phyloP scores from a whole-genome alignment of 345 rosid species.

The Microthlaspi erraticum region DNA sequence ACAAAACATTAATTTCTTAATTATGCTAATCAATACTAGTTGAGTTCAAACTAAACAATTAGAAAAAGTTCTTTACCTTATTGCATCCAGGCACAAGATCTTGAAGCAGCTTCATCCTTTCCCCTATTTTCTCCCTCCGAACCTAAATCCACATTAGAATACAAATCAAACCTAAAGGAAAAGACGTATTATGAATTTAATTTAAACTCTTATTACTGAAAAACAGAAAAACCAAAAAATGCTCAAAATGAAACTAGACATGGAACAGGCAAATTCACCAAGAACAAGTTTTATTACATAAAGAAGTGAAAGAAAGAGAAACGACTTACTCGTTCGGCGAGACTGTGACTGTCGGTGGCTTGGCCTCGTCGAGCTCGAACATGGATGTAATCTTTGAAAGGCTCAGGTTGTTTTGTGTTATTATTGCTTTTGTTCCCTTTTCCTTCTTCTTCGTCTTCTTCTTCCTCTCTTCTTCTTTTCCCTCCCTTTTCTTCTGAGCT shows the following conservation, averaged over 20 bases:
- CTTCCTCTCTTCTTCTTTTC: conserved; percentile 36
- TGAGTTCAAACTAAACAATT: background rate
- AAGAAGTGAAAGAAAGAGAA: background rate
- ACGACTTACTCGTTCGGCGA: conserved; percentile 83
- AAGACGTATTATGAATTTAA: background rate
- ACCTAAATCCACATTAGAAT: conserved; percentile 46
- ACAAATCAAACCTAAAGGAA: background rate
- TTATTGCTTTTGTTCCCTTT: conserved; percentile 23
- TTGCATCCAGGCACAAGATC: conserved; percentile 98
- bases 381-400: conserved; percentile 81
- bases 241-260: background rate
- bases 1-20: conserved; percentile 9
- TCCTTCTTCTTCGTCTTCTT: conserved; percentile 17
- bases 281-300: no score
- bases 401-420: conserved; percentile 54
- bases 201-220: background rate
- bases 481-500: conserved; percentile 42
- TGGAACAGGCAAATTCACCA: no score
- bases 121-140: conserved; percentile 93
- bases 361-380: conserved; percentile 95
- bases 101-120: conserved; percentile 94
- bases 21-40: conserved; percentile 18
- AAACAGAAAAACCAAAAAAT: no score
- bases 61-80: conserved; percentile 53
- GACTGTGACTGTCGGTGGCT: conserved; percentile 97